phyloP scores from a whole-genome alignment of 805 yeast species.

The Ogataea angusta region DNA sequence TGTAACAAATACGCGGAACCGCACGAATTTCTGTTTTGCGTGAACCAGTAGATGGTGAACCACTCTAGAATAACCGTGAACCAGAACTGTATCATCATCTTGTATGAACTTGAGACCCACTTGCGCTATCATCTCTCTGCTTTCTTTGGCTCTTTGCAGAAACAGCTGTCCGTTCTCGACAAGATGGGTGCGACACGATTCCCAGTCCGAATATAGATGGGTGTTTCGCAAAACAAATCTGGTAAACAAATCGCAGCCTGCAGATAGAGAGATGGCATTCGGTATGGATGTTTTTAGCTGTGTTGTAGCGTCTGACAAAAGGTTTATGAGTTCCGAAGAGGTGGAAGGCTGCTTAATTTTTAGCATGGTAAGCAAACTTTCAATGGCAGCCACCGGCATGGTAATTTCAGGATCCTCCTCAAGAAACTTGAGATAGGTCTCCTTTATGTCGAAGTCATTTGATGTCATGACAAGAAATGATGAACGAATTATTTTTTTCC shows the following conservation, averaged over 20 bases:
- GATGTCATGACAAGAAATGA: conserved; percentile 1
- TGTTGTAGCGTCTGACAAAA: conserved; percentile 72
- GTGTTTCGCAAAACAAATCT: conserved; percentile 88
- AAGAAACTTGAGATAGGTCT: conserved; percentile 74
- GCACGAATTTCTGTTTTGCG: conserved; percentile 72
- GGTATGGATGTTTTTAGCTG: conserved; percentile 75
- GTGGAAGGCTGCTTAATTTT: conserved; percentile 86
- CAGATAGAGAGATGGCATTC: conserved; percentile 88
- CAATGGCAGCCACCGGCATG: conserved; percentile 99
- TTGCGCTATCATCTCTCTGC: conserved; percentile 83
- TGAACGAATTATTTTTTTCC: conserved; percentile 1
- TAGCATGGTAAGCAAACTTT: conserved; percentile 81
- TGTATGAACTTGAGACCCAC: conserved; percentile 85
- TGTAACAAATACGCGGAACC: conserved; percentile 89
- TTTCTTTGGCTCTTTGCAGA: conserved; percentile 85
- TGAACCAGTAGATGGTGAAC: conserved; percentile 70
- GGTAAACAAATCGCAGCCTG: conserved; percentile 96
- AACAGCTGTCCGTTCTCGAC: conserved; percentile 93
- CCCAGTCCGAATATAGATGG: conserved; percentile 91
- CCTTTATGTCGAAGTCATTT: conserved; percentile 67
- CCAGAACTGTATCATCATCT: conserved; percentile 87
- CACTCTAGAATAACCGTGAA: conserved; percentile 91
- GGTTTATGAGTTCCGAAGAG: conserved; percentile 84
- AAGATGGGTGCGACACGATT: conserved; percentile 79
- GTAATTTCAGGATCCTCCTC: conserved; percentile 95